A percentile compares a stretch with the other conserved stretches of the same genome.
Conservation (phyloP, 1,284 basidiomycete genomes). For the Microbotryum lychnidis-dioicae region DNA sequence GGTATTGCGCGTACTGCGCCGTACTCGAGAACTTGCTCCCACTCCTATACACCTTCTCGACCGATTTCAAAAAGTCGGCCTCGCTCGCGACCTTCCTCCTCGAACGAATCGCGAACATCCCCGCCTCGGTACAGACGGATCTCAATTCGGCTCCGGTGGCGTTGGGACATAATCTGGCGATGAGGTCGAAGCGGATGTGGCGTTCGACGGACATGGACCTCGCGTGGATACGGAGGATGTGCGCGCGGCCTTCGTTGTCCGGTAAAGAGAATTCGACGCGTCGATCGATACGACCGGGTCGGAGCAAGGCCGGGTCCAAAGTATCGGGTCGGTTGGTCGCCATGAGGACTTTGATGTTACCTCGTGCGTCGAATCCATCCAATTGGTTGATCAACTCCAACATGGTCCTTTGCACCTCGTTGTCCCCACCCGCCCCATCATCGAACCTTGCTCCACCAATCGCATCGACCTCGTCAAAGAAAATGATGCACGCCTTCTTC, state of each 20-base stretch:
- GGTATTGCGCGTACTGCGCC: slow-evolving; percentile 46
- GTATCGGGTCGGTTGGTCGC: slow-evolving; percentile 99
- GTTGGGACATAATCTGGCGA: slow-evolving; percentile 93
- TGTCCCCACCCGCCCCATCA: slow-evolving; percentile 97
- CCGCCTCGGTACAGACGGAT: slow-evolving; percentile 95
- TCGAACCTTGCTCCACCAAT: slow-evolving; percentile 99
- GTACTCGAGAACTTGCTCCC: slow-evolving; percentile 93
- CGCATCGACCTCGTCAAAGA: slow-evolving; percentile 97
- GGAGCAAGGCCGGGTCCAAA: slow-evolving; percentile 88
- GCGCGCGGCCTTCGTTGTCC: slow-evolving; percentile 90
- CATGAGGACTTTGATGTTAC: slow-evolving; percentile 99
- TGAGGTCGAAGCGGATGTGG: slow-evolving; percentile 94
- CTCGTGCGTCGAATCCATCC: slow-evolving; percentile 95
- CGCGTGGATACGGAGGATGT: slow-evolving; percentile 95
- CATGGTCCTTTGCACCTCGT: slow-evolving; percentile 99
- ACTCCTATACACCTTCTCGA: slow-evolving; percentile 95
- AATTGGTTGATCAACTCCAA: slow-evolving; percentile 98
- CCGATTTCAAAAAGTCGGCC: slow-evolving; percentile 87
- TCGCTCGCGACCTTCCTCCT: slow-evolving; percentile 95
- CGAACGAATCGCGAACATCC: slow-evolving; percentile 98
- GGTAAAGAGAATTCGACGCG: slow-evolving; percentile 93
- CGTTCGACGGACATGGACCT: slow-evolving; percentile 96
- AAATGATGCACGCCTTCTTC: slow-evolving; percentile 99
- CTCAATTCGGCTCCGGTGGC: slow-evolving; percentile 95
- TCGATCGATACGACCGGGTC: slow-evolving; percentile 92